Evolutionary conservation across 306 rosid species (phyloP).

Genomic region (Fragaria vesca): DNA sequence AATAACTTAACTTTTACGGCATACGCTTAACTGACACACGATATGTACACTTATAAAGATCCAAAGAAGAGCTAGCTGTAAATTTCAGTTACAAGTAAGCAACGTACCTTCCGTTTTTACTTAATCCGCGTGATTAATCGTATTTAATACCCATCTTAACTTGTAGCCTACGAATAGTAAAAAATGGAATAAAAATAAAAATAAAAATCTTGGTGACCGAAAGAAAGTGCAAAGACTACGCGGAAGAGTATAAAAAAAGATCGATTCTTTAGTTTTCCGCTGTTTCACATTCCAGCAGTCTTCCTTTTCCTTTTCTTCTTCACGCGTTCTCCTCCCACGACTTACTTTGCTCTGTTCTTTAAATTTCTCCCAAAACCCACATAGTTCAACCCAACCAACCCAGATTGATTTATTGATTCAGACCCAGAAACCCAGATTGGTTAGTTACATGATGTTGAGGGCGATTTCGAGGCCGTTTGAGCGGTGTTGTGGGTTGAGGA

Average conservation of each 20-base stretch:
- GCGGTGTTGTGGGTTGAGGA: slow-evolving; percentile 49
- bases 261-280: neutral
- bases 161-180: neutral
- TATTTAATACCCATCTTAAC: neutral
- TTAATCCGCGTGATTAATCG: neutral
- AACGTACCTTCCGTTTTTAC: neutral
- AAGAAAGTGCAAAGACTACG: slow-evolving; percentile 12
- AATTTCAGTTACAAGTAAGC: neutral
- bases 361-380: neutral
- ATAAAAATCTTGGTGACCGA: neutral
- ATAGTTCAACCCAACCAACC: neutral
- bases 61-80: neutral
- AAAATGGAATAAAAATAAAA: neutral
- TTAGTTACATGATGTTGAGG: slow-evolving; percentile 42
- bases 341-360: slow-evolving; percentile 23
- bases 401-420: neutral
- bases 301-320: slow-evolving; percentile 6
- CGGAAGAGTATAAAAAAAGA: slow-evolving; percentile 12
- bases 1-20: accelerated
- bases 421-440: neutral
- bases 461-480: slow-evolving; percentile 45
- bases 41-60: neutral
- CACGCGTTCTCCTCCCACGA: slow-evolving; percentile 33
- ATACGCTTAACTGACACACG: neutral
- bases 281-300: slow-evolving; percentile 1